Conservation (phyloP, 371 early-diverging fungal species). For the Mucor ambiguus region DNA sequence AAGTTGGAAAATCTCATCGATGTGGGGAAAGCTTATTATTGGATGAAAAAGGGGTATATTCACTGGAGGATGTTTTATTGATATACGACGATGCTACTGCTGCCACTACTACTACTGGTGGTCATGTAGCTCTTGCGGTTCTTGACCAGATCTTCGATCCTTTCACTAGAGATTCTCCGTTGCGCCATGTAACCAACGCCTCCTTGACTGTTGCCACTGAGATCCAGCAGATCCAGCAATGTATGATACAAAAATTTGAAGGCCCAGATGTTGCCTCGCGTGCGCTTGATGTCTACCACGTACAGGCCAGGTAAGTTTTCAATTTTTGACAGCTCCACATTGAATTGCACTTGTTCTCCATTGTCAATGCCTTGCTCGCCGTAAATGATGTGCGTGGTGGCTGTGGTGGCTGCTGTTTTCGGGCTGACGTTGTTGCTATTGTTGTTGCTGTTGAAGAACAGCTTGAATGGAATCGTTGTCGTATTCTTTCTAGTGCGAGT, state of each 20-base stretch:
- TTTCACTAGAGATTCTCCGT: conserved; percentile 7
- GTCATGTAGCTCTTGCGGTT: conserved; percentile 27
- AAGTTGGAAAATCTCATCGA: background rate
- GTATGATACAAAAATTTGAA: conserved; percentile 90
- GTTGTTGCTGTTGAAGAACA: background rate
- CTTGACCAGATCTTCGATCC: conserved; percentile 4
- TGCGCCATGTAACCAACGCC: conserved; percentile 41
- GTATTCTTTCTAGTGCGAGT: conserved; percentile 13
- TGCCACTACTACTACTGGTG: conserved; percentile 22
- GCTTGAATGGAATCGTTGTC: conserved; percentile 18
- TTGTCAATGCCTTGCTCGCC: conserved; percentile 89
- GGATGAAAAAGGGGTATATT: conserved; percentile 3
- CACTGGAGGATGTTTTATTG: background rate
- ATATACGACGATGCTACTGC: background rate
- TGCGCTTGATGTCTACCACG: conserved; percentile 88
- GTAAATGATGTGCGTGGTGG: conserved; percentile 58
- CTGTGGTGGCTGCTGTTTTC: background rate
- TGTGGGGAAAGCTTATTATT: background rate
- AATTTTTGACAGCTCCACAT: conserved; percentile 87
- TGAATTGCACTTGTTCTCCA: conserved; percentile 84
- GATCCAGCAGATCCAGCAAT: conserved; percentile 58
- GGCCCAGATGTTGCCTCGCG: conserved; percentile 91
- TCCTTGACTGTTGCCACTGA: conserved; percentile 47
- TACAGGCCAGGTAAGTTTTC: conserved; percentile 88
- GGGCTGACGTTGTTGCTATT: conserved; percentile 15